These are phyloP conservation scores for Zymoseptoria brevis DNA, from an alignment of 2,329 filamentous ascomycete genomes.

Conservation along the genomic window DNA sequence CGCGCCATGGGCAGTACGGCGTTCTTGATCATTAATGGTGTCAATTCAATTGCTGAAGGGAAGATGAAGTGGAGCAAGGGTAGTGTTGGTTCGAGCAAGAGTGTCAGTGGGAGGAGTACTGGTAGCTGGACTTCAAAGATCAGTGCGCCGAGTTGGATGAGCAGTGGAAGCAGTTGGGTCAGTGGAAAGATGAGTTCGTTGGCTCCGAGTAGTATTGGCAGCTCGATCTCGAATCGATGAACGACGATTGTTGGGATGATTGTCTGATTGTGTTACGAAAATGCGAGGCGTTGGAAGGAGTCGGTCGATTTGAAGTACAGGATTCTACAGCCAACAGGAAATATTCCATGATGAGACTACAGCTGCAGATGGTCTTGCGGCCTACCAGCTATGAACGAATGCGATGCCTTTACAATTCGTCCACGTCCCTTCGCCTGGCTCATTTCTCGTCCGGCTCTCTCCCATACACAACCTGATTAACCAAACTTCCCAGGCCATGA, in stretches of 20 bases:
- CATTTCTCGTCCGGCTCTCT: neutral
- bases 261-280: neutral
- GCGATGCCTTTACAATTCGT: neutral
- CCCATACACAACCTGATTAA: conserved; percentile 9
- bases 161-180: conserved; percentile 30
- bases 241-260: neutral
- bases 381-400: neutral
- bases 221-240: conserved; percentile 8
- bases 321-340: neutral
- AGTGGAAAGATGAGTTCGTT: conserved; percentile 30
- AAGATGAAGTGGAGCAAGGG: conserved; percentile 52
- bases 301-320: neutral
- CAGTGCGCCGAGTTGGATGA: conserved; percentile 30
- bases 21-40: conserved; percentile 73
- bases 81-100: conserved; percentile 14
- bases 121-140: conserved; percentile 32
- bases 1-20: conserved; percentile 72
- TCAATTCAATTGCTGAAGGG: conserved; percentile 83
- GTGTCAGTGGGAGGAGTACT: conserved; percentile 23
- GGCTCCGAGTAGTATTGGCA: conserved; percentile 27
- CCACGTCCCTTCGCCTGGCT: neutral
- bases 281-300: neutral
- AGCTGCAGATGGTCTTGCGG: neutral
- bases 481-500: conserved; percentile 9
- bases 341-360: neutral